Percentiles rank a stretch among this genome's conserved stretches.
Evolutionary conservation across 2,329 filamentous ascomycete species (phyloP).

Genomic region (Curvularia sp.): DNA sequence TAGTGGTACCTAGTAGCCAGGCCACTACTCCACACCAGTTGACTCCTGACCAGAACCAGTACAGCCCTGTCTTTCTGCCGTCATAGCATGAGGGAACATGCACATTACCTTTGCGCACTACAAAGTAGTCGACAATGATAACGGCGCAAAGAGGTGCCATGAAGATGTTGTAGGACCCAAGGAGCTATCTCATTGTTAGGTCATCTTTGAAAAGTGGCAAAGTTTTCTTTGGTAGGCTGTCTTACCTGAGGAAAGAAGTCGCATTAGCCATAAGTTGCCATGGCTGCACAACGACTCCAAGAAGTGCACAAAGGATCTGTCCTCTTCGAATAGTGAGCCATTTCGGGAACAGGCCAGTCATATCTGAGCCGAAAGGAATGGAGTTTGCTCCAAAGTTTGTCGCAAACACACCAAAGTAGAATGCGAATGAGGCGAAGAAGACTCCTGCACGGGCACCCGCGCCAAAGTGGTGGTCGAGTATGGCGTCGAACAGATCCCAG

Average conservation of each 20-base stretch:
- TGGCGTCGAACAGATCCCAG: slow-evolving; percentile 56
- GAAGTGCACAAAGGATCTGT: slow-evolving; percentile 51
- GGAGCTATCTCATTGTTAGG: slow-evolving; percentile 39
- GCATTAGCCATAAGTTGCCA: slow-evolving; percentile 56
- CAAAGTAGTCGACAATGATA: slow-evolving; percentile 52
- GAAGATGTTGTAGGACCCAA: slow-evolving; percentile 54
- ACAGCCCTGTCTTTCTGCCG: slow-evolving; percentile 31
- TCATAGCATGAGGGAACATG: slow-evolving; percentile 52
- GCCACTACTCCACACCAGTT: slow-evolving; percentile 46
- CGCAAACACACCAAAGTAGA: slow-evolving; percentile 52
- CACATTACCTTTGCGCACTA: slow-evolving; percentile 52
- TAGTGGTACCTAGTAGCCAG: slow-evolving; percentile 40
- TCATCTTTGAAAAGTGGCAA: not conserved
- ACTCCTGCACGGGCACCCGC: slow-evolving; percentile 51
- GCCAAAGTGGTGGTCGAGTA: slow-evolving; percentile 52
- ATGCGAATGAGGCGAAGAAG: slow-evolving; percentile 50
- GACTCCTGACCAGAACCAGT: slow-evolving; percentile 44
- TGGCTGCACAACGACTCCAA: slow-evolving; percentile 50
- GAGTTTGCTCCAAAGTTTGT: slow-evolving; percentile 56
- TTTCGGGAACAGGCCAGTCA: slow-evolving; percentile 53
- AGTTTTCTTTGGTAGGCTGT: too few relatives aligned
- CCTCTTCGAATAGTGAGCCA: slow-evolving; percentile 56
- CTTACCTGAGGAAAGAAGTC: slow-evolving; percentile 47
- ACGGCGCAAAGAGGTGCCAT: slow-evolving; percentile 51
- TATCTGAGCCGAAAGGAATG: slow-evolving; percentile 54